Conservation (phyloP, 177 flowering plant species). For the Vitis hybrid region DNA sequence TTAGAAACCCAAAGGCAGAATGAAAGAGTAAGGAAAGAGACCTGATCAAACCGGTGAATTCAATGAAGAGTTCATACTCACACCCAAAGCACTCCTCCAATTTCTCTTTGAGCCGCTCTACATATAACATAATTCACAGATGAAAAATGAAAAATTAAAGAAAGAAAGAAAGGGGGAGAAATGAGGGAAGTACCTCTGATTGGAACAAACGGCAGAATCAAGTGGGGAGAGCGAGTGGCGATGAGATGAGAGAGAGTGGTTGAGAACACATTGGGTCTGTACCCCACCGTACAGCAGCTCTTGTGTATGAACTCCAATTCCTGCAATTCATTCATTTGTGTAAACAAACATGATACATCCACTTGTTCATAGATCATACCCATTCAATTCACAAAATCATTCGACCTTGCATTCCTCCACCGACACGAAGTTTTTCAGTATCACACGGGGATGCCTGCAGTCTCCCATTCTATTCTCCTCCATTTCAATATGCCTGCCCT, state of each 20-base stretch:
- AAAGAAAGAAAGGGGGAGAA: not conserved
- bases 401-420: conserved; percentile 63
- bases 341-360: not conserved
- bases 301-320: conserved; percentile 92
- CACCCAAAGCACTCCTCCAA: conserved; percentile 89
- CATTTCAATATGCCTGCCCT: not conserved
- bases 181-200: conserved; percentile 54
- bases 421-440: conserved; percentile 59
- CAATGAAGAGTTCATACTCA: conserved; percentile 76
- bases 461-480: not conserved
- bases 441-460: conserved; percentile 50
- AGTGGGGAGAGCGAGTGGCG: conserved; percentile 79
- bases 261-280: conserved; percentile 86
- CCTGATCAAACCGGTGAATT: conserved; percentile 98
- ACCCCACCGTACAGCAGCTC: conserved; percentile 84
- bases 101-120: conserved; percentile 84
- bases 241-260: conserved; percentile 94
- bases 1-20: not conserved
- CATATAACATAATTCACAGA: not conserved
- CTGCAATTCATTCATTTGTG: conserved; percentile 22
- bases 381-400: too few species aligned
- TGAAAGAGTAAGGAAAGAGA: conserved; percentile 12
- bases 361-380: not conserved
- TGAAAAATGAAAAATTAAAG: not conserved
- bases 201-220: conserved; percentile 75